A percentile compares a stretch with the other conserved stretches of the same genome.
phyloP scores from a whole-genome alignment of 2,329 filamentous ascomycete genomes.

The Paracoccidioides lutzii region DNA sequence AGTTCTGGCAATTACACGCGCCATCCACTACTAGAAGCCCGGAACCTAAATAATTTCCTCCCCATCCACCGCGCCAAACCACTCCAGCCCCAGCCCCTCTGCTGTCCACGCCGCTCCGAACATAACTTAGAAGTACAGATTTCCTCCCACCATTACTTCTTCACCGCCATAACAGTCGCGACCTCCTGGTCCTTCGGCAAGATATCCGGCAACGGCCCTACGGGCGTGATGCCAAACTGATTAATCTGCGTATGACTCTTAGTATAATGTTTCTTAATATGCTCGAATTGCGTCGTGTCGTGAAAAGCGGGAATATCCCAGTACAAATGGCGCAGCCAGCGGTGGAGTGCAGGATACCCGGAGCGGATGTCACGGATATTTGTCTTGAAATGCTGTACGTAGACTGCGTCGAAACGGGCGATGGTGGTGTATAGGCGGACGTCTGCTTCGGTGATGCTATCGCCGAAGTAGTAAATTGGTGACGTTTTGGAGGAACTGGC shows the following conservation, averaged over 20 bases:
- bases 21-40: no score
- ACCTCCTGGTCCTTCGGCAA: slow-evolving; percentile 69
- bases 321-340: slow-evolving; percentile 72
- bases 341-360: slow-evolving; percentile 69
- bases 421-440: slow-evolving; percentile 63
- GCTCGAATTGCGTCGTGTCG: slow-evolving; percentile 79
- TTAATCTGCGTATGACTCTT: slow-evolving; percentile 55
- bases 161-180: slow-evolving; percentile 5
- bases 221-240: slow-evolving; percentile 59
- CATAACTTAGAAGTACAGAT: background rate
- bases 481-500: slow-evolving; percentile 17
- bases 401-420: slow-evolving; percentile 60
- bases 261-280: slow-evolving; percentile 76
- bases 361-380: slow-evolving; percentile 74
- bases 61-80: no score
- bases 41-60: no score
- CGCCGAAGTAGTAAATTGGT: slow-evolving; percentile 61
- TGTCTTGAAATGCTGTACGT: slow-evolving; percentile 72
- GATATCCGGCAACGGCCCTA: slow-evolving; percentile 75
- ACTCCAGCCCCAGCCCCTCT: no score
- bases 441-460: slow-evolving; percentile 66
- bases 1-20: no score
- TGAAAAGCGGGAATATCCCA: slow-evolving; percentile 69
- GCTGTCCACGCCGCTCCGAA: background rate
- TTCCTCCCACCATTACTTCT: background rate